Percentiles rank a stretch among this genome's conserved stretches.
These are phyloP conservation scores for Neurospora sp. DNA, from an alignment of 495 filamentous ascomycete genomes.

Conservation along the genomic window DNA sequence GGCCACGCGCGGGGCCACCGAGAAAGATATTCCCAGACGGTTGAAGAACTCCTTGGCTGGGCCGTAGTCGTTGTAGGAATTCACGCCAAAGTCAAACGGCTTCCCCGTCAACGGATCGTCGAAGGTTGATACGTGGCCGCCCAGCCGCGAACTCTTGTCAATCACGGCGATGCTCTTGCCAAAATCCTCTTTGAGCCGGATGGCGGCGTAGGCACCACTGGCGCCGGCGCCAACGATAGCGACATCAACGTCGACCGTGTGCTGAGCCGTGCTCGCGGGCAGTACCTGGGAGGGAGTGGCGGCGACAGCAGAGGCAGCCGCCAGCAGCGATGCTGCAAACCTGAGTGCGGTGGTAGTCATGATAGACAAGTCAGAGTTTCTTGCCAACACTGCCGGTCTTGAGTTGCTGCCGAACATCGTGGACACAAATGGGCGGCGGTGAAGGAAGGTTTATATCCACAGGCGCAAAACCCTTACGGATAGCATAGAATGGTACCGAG, in stretches of 20 bases:
- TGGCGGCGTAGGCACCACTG: slow-evolving; percentile 38
- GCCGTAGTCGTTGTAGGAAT: no score
- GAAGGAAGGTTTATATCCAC: background rate
- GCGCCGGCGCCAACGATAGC: slow-evolving; percentile 38
- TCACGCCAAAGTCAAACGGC: slow-evolving; percentile 27
- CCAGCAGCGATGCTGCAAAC: background rate
- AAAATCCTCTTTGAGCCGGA: slow-evolving; percentile 33
- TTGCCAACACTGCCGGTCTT: background rate
- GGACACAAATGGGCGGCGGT: background rate
- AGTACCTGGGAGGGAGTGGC: background rate
- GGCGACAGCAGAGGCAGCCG: slow-evolving; percentile 3
- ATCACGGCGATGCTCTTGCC: slow-evolving; percentile 31
- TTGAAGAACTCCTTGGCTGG: slow-evolving; percentile 20
- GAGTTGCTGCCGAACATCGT: background rate
- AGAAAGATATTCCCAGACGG: slow-evolving; percentile 26
- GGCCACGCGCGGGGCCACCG: slow-evolving; percentile 5
- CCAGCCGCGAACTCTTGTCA: slow-evolving; percentile 29
- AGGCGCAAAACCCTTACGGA: background rate
- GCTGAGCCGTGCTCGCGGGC: background rate
- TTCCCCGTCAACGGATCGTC: slow-evolving; percentile 23
- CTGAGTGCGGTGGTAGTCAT: background rate
- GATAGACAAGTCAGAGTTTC: background rate
- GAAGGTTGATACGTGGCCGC: slow-evolving; percentile 36
- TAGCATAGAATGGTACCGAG: background rate
- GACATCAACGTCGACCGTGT: slow-evolving; percentile 16